Evolutionary conservation across 768 basidiomycete species (phyloP).

Genomic region (Crepidotus variabilis): DNA sequence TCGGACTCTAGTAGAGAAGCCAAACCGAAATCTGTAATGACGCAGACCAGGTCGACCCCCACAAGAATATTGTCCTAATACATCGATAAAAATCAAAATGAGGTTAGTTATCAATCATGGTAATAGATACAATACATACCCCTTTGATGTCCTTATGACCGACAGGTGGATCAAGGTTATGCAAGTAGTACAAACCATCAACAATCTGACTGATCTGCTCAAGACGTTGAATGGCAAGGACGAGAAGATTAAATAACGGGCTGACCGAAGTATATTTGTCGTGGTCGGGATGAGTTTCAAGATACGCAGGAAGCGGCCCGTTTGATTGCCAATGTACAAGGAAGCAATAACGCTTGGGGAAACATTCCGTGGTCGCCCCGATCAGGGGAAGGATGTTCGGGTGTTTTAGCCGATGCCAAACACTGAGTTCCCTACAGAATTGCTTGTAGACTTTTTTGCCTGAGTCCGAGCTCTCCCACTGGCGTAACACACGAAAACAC

Average conservation of each 20-base stretch:
- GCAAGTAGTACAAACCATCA: conserved; percentile 33
- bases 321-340: conserved; percentile 21
- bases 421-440: conserved; percentile 18
- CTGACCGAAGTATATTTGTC: conserved; percentile 20
- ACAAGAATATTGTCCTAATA: no score
- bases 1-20: no score
- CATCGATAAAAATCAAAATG: no score
- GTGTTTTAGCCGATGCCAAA: conserved; percentile 22
- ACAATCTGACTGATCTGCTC: conserved; percentile 30
- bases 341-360: conserved; percentile 13
- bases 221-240: no score
- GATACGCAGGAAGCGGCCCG: conserved; percentile 17
- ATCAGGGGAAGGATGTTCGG: conserved; percentile 23
- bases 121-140: no score
- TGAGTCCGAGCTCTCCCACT: conserved; percentile 8
- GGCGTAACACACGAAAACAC: conserved; percentile 20
- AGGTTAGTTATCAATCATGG: no score
- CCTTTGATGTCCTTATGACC: conserved; percentile 39
- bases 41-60: no score
- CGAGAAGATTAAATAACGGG: no score
- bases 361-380: conserved; percentile 15
- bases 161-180: conserved; percentile 34
- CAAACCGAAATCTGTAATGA: no score
- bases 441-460: conserved; percentile 16
- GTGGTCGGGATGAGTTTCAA: conserved; percentile 22